Conservation (phyloP, 139 green algal species). For the Chlamydomonas incerta region DNA sequence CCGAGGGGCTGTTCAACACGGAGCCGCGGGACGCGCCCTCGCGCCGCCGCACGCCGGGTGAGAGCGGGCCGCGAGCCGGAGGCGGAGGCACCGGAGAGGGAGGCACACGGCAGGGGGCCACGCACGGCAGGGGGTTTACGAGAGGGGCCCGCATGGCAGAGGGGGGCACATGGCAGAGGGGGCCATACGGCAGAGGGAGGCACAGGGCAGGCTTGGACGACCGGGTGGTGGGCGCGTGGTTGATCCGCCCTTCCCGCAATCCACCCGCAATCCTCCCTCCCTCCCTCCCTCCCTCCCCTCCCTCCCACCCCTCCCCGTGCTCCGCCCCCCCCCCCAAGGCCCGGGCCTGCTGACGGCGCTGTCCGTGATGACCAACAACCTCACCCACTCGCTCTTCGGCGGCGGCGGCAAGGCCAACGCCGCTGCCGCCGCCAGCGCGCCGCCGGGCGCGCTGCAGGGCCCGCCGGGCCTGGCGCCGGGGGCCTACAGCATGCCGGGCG, state of each 20-base stretch:
- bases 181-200: too few relatives aligned
- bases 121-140: too few relatives aligned
- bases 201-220: too few relatives aligned
- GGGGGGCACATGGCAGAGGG: too few relatives aligned
- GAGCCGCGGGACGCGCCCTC: background rate
- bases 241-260: too few relatives aligned
- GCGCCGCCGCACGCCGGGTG: background rate
- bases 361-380: slow-evolving; percentile 12
- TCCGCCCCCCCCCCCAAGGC: background rate
- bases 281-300: background rate
- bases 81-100: too few relatives aligned
- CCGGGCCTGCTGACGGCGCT: background rate
- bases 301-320: too few relatives aligned
- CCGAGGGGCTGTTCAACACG: slow-evolving; percentile 40
- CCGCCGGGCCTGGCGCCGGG: background rate
- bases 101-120: too few relatives aligned
- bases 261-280: too few relatives aligned
- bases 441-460: background rate
- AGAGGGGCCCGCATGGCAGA: too few relatives aligned
- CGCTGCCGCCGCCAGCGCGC: background rate
- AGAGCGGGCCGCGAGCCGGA: background rate
- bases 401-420: background rate
- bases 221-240: too few relatives aligned
- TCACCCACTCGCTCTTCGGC: slow-evolving; percentile 27
- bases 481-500: background rate